phyloP scores from a whole-genome alignment of 1,139 yeast genomes.

The Hansenula anomala region DNA sequence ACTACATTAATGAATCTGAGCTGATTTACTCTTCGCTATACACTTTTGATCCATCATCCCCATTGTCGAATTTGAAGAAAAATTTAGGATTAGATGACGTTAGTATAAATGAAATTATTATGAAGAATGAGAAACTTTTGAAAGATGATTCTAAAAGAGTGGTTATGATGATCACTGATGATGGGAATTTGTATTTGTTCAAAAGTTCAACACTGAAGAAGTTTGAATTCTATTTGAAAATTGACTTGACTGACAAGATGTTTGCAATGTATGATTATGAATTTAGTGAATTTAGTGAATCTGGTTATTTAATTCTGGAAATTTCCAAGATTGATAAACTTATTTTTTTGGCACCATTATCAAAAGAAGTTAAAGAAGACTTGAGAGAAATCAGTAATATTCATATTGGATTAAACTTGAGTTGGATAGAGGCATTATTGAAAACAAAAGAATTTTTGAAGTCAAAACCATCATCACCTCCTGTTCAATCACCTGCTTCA shows the following conservation, averaged over 20 bases:
- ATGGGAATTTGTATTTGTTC: constrained; percentile 31
- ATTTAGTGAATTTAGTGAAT: constrained; percentile 48
- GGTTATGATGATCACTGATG: constrained; percentile 30
- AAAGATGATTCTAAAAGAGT: constrained; percentile 30
- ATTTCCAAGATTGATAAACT: constrained; percentile 52
- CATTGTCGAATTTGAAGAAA: constrained; percentile 14
- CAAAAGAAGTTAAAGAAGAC: constrained; percentile 8
- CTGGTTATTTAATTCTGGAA: constrained; percentile 64
- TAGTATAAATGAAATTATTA: constrained; percentile 36
- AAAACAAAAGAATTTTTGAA: constrained; percentile 38
- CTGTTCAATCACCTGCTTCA: not conserved
- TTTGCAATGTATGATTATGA: constrained; percentile 79
- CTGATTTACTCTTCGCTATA: constrained; percentile 19
- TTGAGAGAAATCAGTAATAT: constrained; percentile 12
- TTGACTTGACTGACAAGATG: constrained; percentile 52
- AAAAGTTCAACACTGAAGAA: constrained; percentile 17
- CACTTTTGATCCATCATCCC: constrained; percentile 13
- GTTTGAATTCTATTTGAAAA: constrained; percentile 40
- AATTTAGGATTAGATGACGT: constrained; percentile 30
- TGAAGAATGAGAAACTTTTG: constrained; percentile 32
- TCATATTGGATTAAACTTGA: constrained; percentile 27
- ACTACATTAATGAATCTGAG: constrained; percentile 33
- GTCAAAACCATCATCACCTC: constrained; percentile 3
- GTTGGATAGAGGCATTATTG: constrained; percentile 47
- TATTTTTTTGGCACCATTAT: constrained; percentile 41